A percentile compares a stretch with the other conserved stretches of the same genome.
These are phyloP conservation scores for Neonectria coccinea DNA, from an alignment of 2,329 filamentous ascomycete genomes.

Conservation along the genomic window DNA sequence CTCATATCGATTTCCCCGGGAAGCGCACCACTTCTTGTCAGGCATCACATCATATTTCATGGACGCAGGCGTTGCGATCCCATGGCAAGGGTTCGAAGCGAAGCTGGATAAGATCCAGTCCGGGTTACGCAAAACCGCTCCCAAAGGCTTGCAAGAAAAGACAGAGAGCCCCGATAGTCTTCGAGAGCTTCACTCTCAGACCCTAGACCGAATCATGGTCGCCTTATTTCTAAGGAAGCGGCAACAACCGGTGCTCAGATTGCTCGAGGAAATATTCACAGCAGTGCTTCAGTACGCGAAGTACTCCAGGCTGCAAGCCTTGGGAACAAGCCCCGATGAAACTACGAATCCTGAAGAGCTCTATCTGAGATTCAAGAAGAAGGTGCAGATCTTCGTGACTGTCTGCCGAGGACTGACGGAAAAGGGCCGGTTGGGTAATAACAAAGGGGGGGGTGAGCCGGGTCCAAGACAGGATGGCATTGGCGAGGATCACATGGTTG, in stretches of 20 bases:
- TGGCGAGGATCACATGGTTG: constrained; percentile 69
- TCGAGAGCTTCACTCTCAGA: constrained; percentile 76
- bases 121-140: constrained; percentile 61
- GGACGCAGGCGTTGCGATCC: constrained; percentile 77
- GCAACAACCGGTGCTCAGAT: constrained; percentile 76
- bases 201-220: constrained; percentile 80
- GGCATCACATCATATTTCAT: constrained; percentile 82
- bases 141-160: constrained; percentile 48
- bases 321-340: constrained; percentile 42
- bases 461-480: constrained; percentile 53
- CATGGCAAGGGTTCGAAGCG: constrained; percentile 78
- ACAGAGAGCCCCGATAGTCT: constrained; percentile 72
- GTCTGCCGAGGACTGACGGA: constrained; percentile 77
- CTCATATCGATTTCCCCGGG: constrained; percentile 73
- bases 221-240: constrained; percentile 79
- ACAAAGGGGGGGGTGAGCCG: constrained; percentile 45
- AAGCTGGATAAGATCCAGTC: constrained; percentile 74
- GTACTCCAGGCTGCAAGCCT: constrained; percentile 55
- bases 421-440: constrained; percentile 62
- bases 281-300: constrained; percentile 79
- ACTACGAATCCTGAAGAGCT: constrained; percentile 55
- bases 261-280: constrained; percentile 82
- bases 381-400: constrained; percentile 78
- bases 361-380: constrained; percentile 76
- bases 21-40: constrained; percentile 83